Percentiles rank a stretch among this genome's conserved stretches.
Conservation (phyloP, 2,329 filamentous ascomycete genomes). For the Penicillium griseofulvum region DNA sequence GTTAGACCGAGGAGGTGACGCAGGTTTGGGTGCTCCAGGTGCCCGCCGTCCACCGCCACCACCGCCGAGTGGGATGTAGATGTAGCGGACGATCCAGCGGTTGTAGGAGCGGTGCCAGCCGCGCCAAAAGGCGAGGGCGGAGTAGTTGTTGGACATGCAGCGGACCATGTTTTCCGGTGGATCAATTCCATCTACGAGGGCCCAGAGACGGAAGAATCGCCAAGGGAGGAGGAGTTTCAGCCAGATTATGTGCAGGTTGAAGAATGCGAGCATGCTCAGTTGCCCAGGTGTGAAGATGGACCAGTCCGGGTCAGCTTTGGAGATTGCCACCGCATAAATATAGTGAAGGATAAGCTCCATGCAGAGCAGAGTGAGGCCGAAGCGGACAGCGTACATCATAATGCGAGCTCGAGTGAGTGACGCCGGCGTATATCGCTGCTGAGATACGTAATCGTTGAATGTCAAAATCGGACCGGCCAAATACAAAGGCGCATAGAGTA, state of each 20-base stretch:
- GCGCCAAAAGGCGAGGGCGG: conserved; percentile 87
- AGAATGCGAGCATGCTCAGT: conserved; percentile 85
- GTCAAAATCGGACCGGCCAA: conserved; percentile 90
- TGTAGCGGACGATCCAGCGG: conserved; percentile 88
- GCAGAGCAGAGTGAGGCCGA: conserved; percentile 72
- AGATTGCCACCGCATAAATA: conserved; percentile 91
- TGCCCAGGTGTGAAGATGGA: conserved; percentile 79
- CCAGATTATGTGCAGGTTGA: conserved; percentile 98
- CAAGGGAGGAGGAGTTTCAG: conserved; percentile 93
- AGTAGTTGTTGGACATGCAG: conserved; percentile 94
- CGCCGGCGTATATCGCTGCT: conserved; percentile 69
- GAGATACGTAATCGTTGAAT: conserved; percentile 96
- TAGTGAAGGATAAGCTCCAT: conserved; percentile 94
- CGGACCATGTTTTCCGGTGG: conserved; percentile 98
- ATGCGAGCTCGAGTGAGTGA: conserved; percentile 71
- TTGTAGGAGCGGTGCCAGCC: conserved; percentile 95
- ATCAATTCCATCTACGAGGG: conserved; percentile 84
- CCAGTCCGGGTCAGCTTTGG: conserved; percentile 77
- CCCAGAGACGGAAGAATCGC: conserved; percentile 99
- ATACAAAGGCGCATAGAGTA: conserved; percentile 89
- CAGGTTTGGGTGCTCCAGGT: conserved; percentile 37
- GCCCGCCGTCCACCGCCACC: conserved; percentile 37
- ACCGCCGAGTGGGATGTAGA: conserved; percentile 89
- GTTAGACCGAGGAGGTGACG: conserved; percentile 43
- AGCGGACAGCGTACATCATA: conserved; percentile 77